phyloP scores from a whole-genome alignment of 768 basidiomycete genomes.

The Mycena belliarum region DNA sequence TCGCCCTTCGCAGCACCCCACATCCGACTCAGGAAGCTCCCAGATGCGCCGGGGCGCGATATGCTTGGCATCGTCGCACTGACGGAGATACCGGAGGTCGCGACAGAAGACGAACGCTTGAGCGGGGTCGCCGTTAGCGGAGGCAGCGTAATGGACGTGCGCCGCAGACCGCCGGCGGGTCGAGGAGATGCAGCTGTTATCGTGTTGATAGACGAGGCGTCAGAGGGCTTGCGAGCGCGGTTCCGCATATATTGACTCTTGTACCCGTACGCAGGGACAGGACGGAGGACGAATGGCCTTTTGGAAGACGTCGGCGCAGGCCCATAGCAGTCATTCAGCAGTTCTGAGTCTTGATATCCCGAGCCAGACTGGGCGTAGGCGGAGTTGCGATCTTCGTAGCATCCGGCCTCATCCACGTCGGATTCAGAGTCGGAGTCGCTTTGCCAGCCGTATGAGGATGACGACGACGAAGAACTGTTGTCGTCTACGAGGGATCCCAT shows the following conservation, averaged over 20 bases:
- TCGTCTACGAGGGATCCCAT: conserved; percentile 67
- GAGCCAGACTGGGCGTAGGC: conserved; percentile 27
- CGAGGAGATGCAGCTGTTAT: conserved; percentile 35
- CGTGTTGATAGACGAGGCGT: conserved; percentile 55
- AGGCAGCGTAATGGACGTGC: conserved; percentile 23
- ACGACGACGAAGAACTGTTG: conserved; percentile 51
- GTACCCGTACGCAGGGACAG: conserved; percentile 46
- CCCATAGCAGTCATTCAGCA: conserved; percentile 10
- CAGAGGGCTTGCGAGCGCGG: conserved; percentile 46
- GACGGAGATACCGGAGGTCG: conserved; percentile 11
- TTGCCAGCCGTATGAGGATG: conserved; percentile 54
- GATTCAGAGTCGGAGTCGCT: conserved; percentile 53
- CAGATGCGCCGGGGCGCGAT: conserved; percentile 33
- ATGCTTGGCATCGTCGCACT: conserved; percentile 44
- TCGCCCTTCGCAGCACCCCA: conserved; percentile 61
- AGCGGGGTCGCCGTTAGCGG: conserved; percentile 21
- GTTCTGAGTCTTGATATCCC: conserved; percentile 13
- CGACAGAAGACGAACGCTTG: conserved; percentile 14
- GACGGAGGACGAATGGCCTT: conserved; percentile 48
- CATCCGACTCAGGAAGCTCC: conserved; percentile 70
- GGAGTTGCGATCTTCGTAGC: conserved; percentile 29
- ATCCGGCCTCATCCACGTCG: conserved; percentile 35
- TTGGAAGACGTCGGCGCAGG: conserved; percentile 28
- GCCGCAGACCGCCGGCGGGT: conserved; percentile 11
- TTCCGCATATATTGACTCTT: conserved; percentile 31